These are phyloP conservation scores for Pichia sp. DNA, from an alignment of 1,139 yeast species.

Conservation along the genomic window DNA sequence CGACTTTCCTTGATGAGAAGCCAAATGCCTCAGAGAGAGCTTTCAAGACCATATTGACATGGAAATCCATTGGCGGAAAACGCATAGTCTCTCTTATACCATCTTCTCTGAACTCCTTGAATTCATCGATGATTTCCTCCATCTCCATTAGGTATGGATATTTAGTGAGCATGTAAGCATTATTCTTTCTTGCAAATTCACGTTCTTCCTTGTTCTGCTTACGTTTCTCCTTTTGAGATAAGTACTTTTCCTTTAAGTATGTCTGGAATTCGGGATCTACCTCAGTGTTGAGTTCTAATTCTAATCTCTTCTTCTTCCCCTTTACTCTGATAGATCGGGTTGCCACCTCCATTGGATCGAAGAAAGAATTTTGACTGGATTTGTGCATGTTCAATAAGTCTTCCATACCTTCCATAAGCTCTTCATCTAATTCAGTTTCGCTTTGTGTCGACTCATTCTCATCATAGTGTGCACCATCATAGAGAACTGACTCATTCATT, in stretches of 20 bases:
- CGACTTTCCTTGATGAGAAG: conserved; percentile 48
- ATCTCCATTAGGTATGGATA: conserved; percentile 66
- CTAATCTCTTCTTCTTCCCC: conserved; percentile 52
- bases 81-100: conserved; percentile 42
- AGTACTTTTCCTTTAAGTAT: conserved; percentile 48
- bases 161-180: conserved; percentile 44
- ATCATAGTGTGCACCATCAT: conserved; percentile 34
- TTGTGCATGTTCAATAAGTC: conserved; percentile 43
- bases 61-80: conserved; percentile 85
- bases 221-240: conserved; percentile 23
- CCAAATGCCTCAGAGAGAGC: conserved; percentile 56
- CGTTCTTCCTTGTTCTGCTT: conserved; percentile 28
- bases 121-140: conserved; percentile 59
- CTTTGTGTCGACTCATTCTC: conserved; percentile 21
- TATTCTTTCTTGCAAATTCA: conserved; percentile 23
- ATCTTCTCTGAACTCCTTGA: conserved; percentile 53
- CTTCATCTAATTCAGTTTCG: conserved; percentile 35
- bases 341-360: conserved; percentile 28
- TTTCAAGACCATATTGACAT: conserved; percentile 61
- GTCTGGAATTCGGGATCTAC: conserved; percentile 30
- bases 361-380: conserved; percentile 22
- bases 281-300: conserved; percentile 21
- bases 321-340: conserved; percentile 37
- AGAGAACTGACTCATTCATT: no score
- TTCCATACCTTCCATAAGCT: conserved; percentile 35